phyloP scores from a whole-genome alignment of 306 rosid genomes.

The Prunus fruticosa region DNA sequence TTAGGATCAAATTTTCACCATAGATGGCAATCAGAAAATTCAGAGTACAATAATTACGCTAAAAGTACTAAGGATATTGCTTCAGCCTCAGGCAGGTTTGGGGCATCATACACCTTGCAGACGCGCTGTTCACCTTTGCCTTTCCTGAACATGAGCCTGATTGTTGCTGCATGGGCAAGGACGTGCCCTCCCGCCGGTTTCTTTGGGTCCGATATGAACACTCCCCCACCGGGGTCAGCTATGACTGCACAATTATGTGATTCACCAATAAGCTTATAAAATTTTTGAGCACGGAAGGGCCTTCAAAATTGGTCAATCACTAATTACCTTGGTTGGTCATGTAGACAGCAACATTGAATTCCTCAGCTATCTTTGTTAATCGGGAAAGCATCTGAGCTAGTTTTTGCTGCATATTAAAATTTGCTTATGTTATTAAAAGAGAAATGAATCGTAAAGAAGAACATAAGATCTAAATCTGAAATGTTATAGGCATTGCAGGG shows the following conservation, averaged over 20 bases:
- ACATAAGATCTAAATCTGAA: neutral
- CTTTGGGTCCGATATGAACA: constrained; percentile 91
- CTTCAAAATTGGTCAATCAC: neutral
- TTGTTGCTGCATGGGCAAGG: constrained; percentile 91
- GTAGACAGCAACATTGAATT: constrained; percentile 85
- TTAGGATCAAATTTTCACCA: neutral
- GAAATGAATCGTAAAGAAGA: neutral
- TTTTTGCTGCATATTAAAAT: constrained; percentile 67
- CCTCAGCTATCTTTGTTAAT: constrained; percentile 85
- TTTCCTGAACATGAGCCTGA: constrained; percentile 89
- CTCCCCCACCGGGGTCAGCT: constrained; percentile 93
- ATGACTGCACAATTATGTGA: constrained; percentile 60
- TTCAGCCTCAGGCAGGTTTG: constrained; percentile 94
- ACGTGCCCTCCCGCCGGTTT: constrained; percentile 98
- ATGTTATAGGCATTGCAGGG: neutral
- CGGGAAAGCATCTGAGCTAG: constrained; percentile 95
- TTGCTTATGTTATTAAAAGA: constrained; percentile 27
- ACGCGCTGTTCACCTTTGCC: constrained; percentile 97
- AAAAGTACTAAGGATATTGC: constrained; percentile 73
- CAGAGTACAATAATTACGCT: neutral
- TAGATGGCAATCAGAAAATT: neutral
- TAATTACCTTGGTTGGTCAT: constrained; percentile 91
- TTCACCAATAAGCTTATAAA: neutral
- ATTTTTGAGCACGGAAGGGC: neutral
- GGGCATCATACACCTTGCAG: constrained; percentile 94